These are phyloP conservation scores for Tympanopsis confertula DNA, from an alignment of 2,329 filamentous ascomycete species.

Conservation along the genomic window DNA sequence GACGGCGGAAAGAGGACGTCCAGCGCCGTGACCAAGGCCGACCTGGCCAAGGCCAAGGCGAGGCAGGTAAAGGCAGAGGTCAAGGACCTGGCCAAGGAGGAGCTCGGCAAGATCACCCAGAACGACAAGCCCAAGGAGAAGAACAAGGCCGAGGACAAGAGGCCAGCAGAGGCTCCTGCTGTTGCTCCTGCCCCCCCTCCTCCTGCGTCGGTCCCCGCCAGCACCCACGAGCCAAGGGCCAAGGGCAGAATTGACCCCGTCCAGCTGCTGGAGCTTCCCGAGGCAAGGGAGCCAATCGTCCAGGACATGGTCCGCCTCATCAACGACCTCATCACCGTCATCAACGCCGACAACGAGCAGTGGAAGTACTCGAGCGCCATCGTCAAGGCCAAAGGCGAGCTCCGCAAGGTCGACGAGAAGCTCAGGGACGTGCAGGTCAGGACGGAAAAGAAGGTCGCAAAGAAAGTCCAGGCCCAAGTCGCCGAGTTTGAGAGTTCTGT, in stretches of 20 bases:
- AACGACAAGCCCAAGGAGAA: constrained; percentile 9
- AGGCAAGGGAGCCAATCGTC: constrained; percentile 56
- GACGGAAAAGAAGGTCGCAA: constrained; percentile 60
- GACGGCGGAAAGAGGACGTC: constrained; percentile 46
- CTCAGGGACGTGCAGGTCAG: constrained; percentile 63
- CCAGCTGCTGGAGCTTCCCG: constrained; percentile 1
- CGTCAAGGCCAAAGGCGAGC: constrained; percentile 72
- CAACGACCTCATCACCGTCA: constrained; percentile 87
- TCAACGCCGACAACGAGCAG: constrained; percentile 75
- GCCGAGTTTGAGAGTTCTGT: constrained; percentile 78
- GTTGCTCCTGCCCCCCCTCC: no score
- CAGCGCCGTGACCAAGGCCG: constrained; percentile 30
- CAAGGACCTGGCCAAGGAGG: constrained; percentile 13
- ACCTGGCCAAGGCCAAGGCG: constrained; percentile 15
- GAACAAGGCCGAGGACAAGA: no score
- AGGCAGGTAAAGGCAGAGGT: constrained; percentile 10
- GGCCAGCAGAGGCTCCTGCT: no score
- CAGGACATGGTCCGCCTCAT: constrained; percentile 90
- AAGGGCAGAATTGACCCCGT: neutral
- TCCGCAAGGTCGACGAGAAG: constrained; percentile 66
- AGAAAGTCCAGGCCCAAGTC: constrained; percentile 59
- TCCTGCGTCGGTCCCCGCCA: neutral
- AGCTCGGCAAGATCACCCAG: constrained; percentile 13
- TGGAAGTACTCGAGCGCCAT: constrained; percentile 70
- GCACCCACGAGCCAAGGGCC: neutral